Evolutionary conservation across 352 stramenopile species (phyloP).

Genomic region (Phytophthora capsici): DNA sequence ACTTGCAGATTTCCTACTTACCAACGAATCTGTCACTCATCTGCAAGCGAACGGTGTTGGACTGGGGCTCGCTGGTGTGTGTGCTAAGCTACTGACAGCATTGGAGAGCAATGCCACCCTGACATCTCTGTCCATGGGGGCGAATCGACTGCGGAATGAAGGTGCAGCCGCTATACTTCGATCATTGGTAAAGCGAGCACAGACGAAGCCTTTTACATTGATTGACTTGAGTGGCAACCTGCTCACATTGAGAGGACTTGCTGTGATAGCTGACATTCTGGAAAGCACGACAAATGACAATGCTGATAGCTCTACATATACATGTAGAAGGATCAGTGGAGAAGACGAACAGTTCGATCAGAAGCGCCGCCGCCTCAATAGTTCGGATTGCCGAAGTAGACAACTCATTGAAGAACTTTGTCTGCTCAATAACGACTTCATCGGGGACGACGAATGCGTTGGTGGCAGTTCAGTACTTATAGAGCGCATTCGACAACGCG

Average conservation of each 20-base stretch:
- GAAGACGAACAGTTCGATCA: conserved; percentile 2
- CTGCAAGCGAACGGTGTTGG: conserved; percentile 75
- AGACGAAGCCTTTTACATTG: conserved; percentile 43
- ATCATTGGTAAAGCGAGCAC: conserved; percentile 54
- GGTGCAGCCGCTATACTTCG: conserved; percentile 55
- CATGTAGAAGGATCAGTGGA: conserved; percentile 1
- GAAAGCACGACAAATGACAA: conserved; percentile 8
- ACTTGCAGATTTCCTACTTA: conserved; percentile 66
- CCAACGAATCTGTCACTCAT: conserved; percentile 55
- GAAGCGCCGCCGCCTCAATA: conserved; percentile 44
- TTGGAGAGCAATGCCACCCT: conserved; percentile 59
- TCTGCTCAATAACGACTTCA: conserved; percentile 80
- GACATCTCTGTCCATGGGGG: conserved; percentile 59
- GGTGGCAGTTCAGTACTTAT: conserved; percentile 36
- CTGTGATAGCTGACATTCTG: conserved; percentile 49
- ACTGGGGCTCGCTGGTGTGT: conserved; percentile 57
- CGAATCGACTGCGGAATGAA: conserved; percentile 73
- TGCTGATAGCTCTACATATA: background rate
- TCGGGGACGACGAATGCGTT: conserved; percentile 20
- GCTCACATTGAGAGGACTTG: conserved; percentile 58
- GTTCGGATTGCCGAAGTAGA: conserved; percentile 2
- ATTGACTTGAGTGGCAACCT: conserved; percentile 83
- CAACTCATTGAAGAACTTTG: conserved; percentile 58
- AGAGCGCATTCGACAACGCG: conserved; percentile 32
- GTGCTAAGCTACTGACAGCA: conserved; percentile 49